Percentiles rank a stretch among this genome's conserved stretches.
phyloP scores from a whole-genome alignment of 129 eudicot species.

The Gnaphalium uliginosum region DNA sequence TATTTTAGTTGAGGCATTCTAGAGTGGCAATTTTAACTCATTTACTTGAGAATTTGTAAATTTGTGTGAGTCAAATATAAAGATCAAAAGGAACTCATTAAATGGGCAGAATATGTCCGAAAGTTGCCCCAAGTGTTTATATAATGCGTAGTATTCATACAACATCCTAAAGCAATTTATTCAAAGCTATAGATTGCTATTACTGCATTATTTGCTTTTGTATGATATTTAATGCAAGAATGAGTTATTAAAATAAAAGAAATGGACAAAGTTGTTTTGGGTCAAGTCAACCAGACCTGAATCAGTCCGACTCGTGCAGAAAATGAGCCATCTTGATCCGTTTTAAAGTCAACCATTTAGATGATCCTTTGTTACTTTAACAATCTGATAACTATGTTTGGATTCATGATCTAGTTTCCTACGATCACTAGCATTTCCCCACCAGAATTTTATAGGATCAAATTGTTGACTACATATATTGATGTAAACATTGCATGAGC shows the following conservation, averaged over 20 bases:
- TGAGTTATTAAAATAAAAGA: too few species aligned
- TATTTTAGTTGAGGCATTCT: background rate
- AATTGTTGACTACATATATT: too few species aligned
- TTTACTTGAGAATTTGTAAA: background rate
- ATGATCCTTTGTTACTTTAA: background rate
- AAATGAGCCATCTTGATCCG: background rate
- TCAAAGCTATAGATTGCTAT: background rate
- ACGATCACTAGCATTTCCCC: too few species aligned
- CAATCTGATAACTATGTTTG: background rate
- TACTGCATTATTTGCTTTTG: too few species aligned
- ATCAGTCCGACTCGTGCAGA: background rate
- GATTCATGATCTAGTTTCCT: background rate
- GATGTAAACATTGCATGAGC: too few species aligned
- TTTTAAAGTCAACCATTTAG: background rate
- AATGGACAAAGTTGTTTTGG: background rate
- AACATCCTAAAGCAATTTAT: too few species aligned
- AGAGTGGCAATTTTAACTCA: too few species aligned
- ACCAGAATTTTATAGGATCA: too few species aligned
- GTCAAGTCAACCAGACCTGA: background rate
- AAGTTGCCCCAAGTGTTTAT: background rate
- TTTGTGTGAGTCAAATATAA: background rate
- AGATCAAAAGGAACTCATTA: background rate
- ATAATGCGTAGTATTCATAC: background rate
- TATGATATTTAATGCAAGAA: too few species aligned
- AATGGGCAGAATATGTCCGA: background rate